Base-by-base conservation (phyloP, 768 basidiomycete species). In the Sarcodon sp. region DNA sequence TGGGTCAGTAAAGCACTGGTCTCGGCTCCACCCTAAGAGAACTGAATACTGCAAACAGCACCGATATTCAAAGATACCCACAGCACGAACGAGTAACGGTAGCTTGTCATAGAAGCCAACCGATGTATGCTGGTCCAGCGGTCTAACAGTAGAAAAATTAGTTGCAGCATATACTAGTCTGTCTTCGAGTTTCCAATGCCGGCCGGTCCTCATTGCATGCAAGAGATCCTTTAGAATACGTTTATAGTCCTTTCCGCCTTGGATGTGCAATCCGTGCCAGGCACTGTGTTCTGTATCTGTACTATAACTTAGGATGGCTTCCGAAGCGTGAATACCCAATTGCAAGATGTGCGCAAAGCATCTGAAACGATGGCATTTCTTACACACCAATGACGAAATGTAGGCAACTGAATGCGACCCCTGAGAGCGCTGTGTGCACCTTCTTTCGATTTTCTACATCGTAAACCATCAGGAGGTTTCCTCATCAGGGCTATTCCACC, bases 91-190 rank as follows among this genome's bases (percentile, higher is more conserved):
- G 16, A n/a, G 37, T 4, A 16, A 21, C 34, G 37, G 34, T 12
- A 10, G 36, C 15, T 39, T 10, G 35, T 87, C 84, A 54, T 87
- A 87, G 75, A 77, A 86, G 3, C 84, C 85, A 16, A 60, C 59
- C 38, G 57, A 61, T n/a, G 70, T 64, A 33, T 60, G 60, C 7
- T 61, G 37, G 51, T 72, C 71, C 12, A 71, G 47, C 2, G 82
- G 75, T 38, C 64, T 69, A 56, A 77, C 79, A 34, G 61, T 61
- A 7, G 52, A 55, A 53, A 75, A 84, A 16, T 62, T 65, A 47
- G 66, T 58, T 8, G 83, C 77, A 16, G 72, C 62, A 39, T 73
- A 57, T 5, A 64, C 64, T 31, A 80, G 67, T 44, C 70, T 54
- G 57, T 63, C 51, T 37, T 53, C 49, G 50, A 55, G 43, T 62